phyloP scores from a whole-genome alignment of 805 yeast genomes.

The Tetrapisispora phaffii region DNA sequence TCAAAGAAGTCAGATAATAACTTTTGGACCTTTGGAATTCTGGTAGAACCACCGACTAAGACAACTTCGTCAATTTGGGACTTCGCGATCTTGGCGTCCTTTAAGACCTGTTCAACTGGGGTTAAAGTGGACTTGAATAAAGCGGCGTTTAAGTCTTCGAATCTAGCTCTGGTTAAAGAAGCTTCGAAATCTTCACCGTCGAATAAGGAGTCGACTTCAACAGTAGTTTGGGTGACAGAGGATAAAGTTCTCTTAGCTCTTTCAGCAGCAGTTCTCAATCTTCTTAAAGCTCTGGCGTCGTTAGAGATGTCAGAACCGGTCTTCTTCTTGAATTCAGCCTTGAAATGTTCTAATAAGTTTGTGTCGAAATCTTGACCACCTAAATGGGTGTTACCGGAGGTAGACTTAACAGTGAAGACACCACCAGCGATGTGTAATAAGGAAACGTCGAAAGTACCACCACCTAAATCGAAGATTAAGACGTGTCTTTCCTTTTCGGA shows the following conservation, averaged over 20 bases:
- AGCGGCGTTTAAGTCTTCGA: conserved; percentile 53
- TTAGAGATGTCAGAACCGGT: conserved; percentile 78
- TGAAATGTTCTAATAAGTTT: conserved; percentile 31
- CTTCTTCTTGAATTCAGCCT: conserved; percentile 90
- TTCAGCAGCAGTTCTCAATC: background rate
- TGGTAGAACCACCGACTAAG: conserved; percentile 96
- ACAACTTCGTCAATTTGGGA: conserved; percentile 86
- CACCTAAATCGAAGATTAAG: background rate
- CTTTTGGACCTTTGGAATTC: conserved; percentile 35
- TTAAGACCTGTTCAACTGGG: conserved; percentile 90
- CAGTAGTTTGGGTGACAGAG: conserved; percentile 88
- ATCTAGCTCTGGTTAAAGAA: conserved; percentile 1
- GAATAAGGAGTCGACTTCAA: conserved; percentile 89
- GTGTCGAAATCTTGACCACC: background rate
- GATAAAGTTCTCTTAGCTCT: conserved; percentile 51
- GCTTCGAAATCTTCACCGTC: conserved; percentile 87
- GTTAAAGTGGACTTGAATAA: conserved; percentile 87
- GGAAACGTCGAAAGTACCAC: background rate
- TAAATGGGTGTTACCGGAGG: background rate
- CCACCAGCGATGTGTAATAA: conserved; percentile 1
- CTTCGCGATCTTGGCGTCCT: conserved; percentile 81
- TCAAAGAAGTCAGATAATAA: conserved; percentile 89
- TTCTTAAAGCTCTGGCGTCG: conserved; percentile 90
- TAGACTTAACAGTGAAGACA: background rate
- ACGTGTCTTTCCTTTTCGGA: conserved; percentile 1